Percentiles rank a stretch among this genome's conserved stretches.
phyloP scores from a whole-genome alignment of 345 rosid species.

The Citrus inodora region DNA sequence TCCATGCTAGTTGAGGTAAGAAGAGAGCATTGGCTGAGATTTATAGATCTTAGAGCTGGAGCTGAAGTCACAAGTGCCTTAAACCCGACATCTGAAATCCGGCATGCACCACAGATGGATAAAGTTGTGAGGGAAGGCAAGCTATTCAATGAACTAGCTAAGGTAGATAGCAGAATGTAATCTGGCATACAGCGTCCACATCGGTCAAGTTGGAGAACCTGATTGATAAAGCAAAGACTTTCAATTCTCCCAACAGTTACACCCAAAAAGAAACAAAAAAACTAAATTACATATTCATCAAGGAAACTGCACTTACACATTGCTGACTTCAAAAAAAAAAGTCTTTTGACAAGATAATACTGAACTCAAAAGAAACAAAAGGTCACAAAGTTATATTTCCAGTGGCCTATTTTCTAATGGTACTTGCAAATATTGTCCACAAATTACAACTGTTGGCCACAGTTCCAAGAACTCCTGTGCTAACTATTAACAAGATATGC shows the following conservation, averaged over 20 bases:
- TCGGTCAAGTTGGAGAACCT: constrained; percentile 86
- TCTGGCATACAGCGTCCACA: constrained; percentile 89
- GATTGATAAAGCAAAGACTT: constrained; percentile 23
- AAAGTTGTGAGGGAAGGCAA: constrained; percentile 57
- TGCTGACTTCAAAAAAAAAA: neutral
- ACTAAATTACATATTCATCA: neutral
- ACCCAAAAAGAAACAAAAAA: neutral
- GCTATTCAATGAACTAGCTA: constrained; percentile 50
- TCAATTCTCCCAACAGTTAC: constrained; percentile 1
- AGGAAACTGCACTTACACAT: neutral
- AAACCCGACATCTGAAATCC: constrained; percentile 77
- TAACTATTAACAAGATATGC: neutral
- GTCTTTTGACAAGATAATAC: neutral
- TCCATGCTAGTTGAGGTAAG: constrained; percentile 56
- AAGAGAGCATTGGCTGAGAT: constrained; percentile 84
- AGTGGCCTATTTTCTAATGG: neutral
- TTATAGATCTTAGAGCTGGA: constrained; percentile 57
- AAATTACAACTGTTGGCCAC: neutral
- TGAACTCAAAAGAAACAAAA: neutral
- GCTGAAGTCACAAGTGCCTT: constrained; percentile 53
- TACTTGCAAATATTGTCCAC: neutral
- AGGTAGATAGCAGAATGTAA: constrained; percentile 42
- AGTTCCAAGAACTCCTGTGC: neutral
- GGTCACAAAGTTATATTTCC: neutral
- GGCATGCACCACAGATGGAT: constrained; percentile 76